These are phyloP conservation scores for Talaromyces sp. DNA, from an alignment of 2,329 filamentous ascomycete genomes.

Conservation along the genomic window DNA sequence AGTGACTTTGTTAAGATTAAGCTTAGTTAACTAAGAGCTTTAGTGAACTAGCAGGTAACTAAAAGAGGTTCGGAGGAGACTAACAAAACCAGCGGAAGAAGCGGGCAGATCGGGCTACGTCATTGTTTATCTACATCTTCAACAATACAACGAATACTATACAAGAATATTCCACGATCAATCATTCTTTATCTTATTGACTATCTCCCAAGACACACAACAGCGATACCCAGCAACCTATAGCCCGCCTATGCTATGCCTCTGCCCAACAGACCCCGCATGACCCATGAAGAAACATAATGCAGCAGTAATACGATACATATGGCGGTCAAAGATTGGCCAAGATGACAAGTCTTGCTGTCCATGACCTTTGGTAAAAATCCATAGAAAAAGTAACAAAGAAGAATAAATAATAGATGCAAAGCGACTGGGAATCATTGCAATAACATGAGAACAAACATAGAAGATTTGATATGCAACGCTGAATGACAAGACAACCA, in stretches of 20 bases:
- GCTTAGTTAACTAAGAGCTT: too few species aligned
- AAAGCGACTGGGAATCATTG: constrained; percentile 19
- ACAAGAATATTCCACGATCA: neutral
- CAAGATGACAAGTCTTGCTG: neutral
- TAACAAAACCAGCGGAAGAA: too few species aligned
- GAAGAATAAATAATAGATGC: constrained; percentile 17
- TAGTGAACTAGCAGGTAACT: too few species aligned
- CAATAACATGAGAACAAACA: constrained; percentile 14
- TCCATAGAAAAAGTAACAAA: constrained; percentile 17
- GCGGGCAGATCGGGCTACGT: neutral
- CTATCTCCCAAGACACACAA: neutral
- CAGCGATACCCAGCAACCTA: neutral
- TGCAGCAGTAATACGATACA: neutral
- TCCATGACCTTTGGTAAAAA: neutral
- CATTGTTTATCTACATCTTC: neutral
- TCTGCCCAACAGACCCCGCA: neutral
- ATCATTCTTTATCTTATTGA: neutral
- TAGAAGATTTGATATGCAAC: constrained; percentile 22
- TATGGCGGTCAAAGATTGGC: neutral
- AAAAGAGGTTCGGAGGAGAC: too few species aligned
- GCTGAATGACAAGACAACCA: constrained; percentile 31
- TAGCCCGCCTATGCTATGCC: neutral
- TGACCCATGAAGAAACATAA: neutral
- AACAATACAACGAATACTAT: neutral
- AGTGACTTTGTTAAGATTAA: too few species aligned